phyloP scores from a whole-genome alignment of 352 stramenopile genomes.

The Phytopythium sindhum region DNA sequence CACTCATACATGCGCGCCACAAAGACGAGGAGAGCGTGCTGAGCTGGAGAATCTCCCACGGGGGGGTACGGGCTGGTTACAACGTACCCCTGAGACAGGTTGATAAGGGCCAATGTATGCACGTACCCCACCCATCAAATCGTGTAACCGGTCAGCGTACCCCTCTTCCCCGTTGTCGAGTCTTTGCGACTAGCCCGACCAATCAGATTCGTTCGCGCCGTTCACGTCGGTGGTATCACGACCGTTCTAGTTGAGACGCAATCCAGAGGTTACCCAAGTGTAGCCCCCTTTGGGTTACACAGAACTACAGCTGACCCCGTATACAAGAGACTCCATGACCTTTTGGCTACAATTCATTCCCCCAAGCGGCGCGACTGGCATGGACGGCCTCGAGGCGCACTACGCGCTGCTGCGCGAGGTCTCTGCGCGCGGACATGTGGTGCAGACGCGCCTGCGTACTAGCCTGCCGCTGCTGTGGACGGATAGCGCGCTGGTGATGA shows the following conservation, averaged over 20 bases:
- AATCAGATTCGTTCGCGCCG: background rate
- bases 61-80: background rate
- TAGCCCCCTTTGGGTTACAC: background rate
- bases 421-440: conserved; percentile 36
- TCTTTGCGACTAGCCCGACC: background rate
- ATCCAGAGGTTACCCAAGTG: background rate
- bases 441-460: conserved; percentile 43
- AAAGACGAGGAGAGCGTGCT: conserved; percentile 6
- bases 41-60: background rate
- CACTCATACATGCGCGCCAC: background rate
- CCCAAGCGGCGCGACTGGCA: background rate
- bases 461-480: conserved; percentile 53
- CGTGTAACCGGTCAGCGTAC: background rate
- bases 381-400: conserved; percentile 37
- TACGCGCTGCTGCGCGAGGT: conserved; percentile 60
- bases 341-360: background rate
- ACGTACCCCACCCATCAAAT: conserved; percentile 4
- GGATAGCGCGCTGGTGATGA: conserved; percentile 43
- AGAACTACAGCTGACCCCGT: too few species aligned
- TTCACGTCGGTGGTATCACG: background rate
- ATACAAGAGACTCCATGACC: background rate
- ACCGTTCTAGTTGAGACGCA: background rate
- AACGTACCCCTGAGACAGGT: background rate
- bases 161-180: background rate
- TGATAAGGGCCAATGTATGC: background rate